phyloP scores from a whole-genome alignment of 1,284 basidiomycete species.

The Trametes hirsuta region DNA sequence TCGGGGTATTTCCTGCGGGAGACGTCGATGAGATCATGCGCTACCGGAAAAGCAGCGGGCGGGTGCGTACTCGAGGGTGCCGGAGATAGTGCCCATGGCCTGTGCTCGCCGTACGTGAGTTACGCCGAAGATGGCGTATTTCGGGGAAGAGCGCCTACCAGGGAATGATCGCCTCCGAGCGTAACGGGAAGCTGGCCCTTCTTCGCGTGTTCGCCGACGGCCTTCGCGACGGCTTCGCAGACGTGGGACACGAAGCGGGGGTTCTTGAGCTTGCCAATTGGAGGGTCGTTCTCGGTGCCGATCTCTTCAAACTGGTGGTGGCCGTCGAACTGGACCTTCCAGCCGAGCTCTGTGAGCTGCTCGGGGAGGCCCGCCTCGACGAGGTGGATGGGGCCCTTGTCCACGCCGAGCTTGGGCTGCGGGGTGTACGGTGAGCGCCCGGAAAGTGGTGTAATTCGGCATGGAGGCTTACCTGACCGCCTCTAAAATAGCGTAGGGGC shows the following conservation, averaged over 20 bases:
- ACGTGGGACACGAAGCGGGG: conserved; percentile 88
- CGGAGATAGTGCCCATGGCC: conserved; percentile 93
- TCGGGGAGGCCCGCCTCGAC: conserved; percentile 82
- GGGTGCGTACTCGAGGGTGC: conserved; percentile 67
- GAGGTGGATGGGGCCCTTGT: conserved; percentile 86
- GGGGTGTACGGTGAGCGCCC: conserved; percentile 13
- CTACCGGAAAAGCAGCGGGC: conserved; percentile 34
- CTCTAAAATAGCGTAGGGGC: conserved; percentile 38
- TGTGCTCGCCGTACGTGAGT: conserved; percentile 35
- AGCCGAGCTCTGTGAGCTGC: conserved; percentile 82
- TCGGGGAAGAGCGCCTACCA: conserved; percentile 55
- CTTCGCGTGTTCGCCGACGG: conserved; percentile 75
- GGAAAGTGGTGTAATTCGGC: not conserved
- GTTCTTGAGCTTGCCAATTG: conserved; percentile 88
- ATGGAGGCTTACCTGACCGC: conserved; percentile 51
- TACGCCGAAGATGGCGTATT: conserved; percentile 8
- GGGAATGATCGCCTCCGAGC: conserved; percentile 95
- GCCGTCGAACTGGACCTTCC: conserved; percentile 88
- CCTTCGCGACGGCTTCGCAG: conserved; percentile 77
- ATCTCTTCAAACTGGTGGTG: conserved; percentile 89
- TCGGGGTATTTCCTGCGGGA: conserved; percentile 64
- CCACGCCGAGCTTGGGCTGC: conserved; percentile 84
- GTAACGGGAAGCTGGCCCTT: conserved; percentile 88
- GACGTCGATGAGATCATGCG: conserved; percentile 6
- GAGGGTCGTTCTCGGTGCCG: conserved; percentile 67